Conservation (phyloP, 2,329 filamentous ascomycete genomes). For the Fusarium xylarioides region DNA sequence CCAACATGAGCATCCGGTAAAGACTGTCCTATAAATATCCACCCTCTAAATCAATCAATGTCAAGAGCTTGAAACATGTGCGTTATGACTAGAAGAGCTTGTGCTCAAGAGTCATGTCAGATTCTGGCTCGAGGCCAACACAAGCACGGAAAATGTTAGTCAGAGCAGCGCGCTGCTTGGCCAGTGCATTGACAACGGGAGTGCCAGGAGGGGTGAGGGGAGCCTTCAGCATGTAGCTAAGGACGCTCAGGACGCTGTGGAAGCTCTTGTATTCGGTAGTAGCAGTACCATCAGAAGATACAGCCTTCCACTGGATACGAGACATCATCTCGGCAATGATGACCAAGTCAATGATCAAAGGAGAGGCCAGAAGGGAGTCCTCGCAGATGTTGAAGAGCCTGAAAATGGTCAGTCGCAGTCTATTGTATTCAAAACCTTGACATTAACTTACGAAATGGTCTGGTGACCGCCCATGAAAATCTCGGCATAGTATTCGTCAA, state of each 20-base stretch:
- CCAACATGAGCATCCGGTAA: conserved; percentile 17
- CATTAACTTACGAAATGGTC: conserved; percentile 77
- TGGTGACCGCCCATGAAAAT: conserved; percentile 99
- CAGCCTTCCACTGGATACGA: conserved; percentile 88
- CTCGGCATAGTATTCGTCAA: conserved; percentile 99
- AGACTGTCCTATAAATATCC: conserved; percentile 20
- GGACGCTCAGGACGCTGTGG: conserved; percentile 94
- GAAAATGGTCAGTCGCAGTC: conserved; percentile 31
- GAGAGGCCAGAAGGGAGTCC: conserved; percentile 94
- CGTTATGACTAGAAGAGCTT: conserved; percentile 78
- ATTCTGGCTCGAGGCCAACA: conserved; percentile 95
- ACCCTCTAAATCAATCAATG: background rate
- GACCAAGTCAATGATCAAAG: conserved; percentile 96
- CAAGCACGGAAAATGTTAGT: conserved; percentile 99
- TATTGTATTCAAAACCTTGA: background rate
- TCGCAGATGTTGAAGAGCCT: conserved; percentile 99
- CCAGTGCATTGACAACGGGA: conserved; percentile 92
- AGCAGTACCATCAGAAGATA: conserved; percentile 59
- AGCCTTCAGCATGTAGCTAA: conserved; percentile 99
- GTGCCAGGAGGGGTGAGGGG: conserved; percentile 93
- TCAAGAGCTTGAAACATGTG: background rate
- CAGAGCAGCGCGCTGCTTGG: conserved; percentile 92
- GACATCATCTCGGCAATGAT: conserved; percentile 98
- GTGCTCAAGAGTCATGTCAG: conserved; percentile 98
- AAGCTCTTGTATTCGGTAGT: conserved; percentile 85